Conservation (phyloP, 2,329 filamentous ascomycete genomes). For the Aspergillus flavus region DNA sequence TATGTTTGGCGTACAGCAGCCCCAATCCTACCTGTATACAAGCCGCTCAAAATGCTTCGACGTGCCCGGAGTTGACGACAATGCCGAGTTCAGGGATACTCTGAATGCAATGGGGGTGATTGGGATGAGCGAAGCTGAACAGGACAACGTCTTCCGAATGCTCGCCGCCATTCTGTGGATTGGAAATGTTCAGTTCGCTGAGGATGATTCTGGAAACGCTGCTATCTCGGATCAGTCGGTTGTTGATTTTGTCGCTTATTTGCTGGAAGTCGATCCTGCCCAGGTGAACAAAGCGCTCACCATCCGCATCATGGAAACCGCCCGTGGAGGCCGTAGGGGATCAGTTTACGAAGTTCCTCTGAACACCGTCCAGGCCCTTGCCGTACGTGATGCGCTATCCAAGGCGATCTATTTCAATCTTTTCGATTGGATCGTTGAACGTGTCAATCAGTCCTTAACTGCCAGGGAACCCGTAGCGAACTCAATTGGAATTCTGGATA, state of each 20-base stretch:
- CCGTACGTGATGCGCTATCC: conserved; percentile 86
- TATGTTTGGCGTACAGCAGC: conserved; percentile 86
- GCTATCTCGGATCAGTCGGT: conserved; percentile 85
- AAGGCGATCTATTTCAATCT: conserved; percentile 98
- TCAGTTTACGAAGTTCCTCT: conserved; percentile 75
- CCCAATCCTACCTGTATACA: conserved; percentile 90
- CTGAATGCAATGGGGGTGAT: conserved; percentile 94
- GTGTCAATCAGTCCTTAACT: conserved; percentile 85
- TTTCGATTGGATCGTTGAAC: conserved; percentile 96
- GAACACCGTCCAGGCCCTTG: conserved; percentile 81
- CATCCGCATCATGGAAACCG: conserved; percentile 78
- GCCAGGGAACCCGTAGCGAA: conserved; percentile 75
- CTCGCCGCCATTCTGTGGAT: conserved; percentile 89
- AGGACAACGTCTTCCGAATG: conserved; percentile 97
- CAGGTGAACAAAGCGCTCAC: conserved; percentile 86
- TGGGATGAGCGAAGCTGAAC: conserved; percentile 81
- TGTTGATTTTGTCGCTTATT: conserved; percentile 90
- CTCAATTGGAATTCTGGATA: conserved; percentile 95
- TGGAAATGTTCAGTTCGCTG: conserved; percentile 87
- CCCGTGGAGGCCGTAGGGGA: conserved; percentile 65
- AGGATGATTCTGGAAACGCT: conserved; percentile 88
- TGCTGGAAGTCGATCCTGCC: conserved; percentile 81
- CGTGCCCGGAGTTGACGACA: conserved; percentile 90
- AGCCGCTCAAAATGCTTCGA: conserved; percentile 93
- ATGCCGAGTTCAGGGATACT: conserved; percentile 85